Evolutionary conservation across 371 early-diverging fungal species (phyloP).

Genomic region (Mucor indicus): DNA sequence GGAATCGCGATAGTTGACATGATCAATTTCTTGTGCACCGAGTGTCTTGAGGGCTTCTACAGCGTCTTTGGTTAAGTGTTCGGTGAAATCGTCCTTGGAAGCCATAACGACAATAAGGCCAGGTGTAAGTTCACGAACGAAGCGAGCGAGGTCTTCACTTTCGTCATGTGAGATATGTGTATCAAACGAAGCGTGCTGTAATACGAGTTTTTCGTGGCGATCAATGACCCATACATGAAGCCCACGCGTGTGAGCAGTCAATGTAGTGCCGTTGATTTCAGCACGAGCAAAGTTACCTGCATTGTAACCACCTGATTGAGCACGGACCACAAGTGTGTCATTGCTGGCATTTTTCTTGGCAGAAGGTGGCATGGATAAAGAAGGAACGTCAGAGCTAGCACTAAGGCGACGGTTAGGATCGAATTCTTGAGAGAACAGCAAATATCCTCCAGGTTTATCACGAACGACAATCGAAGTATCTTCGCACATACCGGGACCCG

Average conservation of each 20-base stretch:
- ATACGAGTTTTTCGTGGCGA: conserved; percentile 59
- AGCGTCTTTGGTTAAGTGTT: conserved; percentile 62
- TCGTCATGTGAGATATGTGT: conserved; percentile 73
- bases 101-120: conserved; percentile 68
- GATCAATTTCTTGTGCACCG: conserved; percentile 57
- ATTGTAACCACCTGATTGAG: conserved; percentile 72
- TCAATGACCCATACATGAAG: conserved; percentile 75
- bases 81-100: conserved; percentile 71
- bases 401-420: conserved; percentile 13
- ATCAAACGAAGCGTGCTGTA: conserved; percentile 74
- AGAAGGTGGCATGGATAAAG: conserved; percentile 12
- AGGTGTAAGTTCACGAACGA: conserved; percentile 59
- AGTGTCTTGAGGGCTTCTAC: conserved; percentile 54
- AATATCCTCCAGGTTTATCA: conserved; percentile 45
- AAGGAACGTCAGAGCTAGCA: conserved; percentile 18
- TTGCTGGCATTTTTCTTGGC: not conserved
- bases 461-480: conserved; percentile 46
- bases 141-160: conserved; percentile 64
- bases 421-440: conserved; percentile 30
- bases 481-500: conserved; percentile 58
- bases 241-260: conserved; percentile 69
- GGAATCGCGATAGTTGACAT: conserved; percentile 72
- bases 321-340: conserved; percentile 36
- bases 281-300: conserved; percentile 76
- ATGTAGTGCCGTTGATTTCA: conserved; percentile 59